Percentiles rank a stretch among this genome's conserved stretches.
Evolutionary conservation across 306 rosid species (phyloP).

Genomic region (Inga laurina): DNA sequence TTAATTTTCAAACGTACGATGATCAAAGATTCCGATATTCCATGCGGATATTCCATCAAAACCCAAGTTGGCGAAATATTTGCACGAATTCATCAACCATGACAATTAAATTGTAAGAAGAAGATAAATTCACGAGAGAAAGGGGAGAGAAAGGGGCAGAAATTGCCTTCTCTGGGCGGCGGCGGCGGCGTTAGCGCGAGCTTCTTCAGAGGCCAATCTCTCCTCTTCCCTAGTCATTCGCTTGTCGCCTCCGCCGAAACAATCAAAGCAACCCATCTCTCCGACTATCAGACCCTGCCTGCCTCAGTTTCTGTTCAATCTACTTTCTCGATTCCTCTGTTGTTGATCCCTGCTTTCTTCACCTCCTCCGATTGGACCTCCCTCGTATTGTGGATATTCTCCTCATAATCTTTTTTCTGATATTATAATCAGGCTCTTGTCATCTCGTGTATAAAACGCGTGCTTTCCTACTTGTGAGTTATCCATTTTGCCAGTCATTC

Average conservation of each 20-base stretch:
- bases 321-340: background rate
- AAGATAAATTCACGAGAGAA: background rate
- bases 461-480: background rate
- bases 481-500: background rate
- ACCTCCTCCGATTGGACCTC: constrained; percentile 1
- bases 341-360: background rate
- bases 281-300: constrained; percentile 12
- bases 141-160: background rate
- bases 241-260: constrained; percentile 74
- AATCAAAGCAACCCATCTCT: constrained; percentile 77
- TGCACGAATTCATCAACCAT: background rate
- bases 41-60: background rate
- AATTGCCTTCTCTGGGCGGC: constrained; percentile 83
- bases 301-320: background rate
- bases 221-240: constrained; percentile 75
- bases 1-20: background rate
- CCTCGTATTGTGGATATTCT: constrained; percentile 29
- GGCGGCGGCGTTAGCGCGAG: constrained; percentile 81
- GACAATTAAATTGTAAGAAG: background rate
- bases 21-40: constrained; percentile 23
- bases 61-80: constrained; percentile 4
- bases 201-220: constrained; percentile 80
- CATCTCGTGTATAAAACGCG: background rate
- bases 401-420: no score
- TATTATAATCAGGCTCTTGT: background rate